Conservation (phyloP, 2,329 filamentous ascomycete species). For the Pestalotiopsis sp. region DNA sequence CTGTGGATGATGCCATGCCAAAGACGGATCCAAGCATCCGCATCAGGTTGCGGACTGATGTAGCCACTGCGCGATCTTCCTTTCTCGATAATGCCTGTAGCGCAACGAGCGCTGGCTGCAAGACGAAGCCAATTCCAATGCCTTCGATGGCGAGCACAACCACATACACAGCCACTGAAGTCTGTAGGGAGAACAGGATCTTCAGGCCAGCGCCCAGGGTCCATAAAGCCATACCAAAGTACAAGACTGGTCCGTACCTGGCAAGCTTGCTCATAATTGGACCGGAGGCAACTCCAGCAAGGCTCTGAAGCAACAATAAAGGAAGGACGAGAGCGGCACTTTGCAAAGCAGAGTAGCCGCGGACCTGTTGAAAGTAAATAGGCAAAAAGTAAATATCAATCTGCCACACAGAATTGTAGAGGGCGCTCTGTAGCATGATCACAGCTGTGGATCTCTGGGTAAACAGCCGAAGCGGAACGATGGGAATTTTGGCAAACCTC, state of each 20-base stretch:
- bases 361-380: slow-evolving; percentile 29
- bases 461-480: slow-evolving; percentile 24
- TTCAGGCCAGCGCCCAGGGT: slow-evolving; percentile 28
- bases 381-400: slow-evolving; percentile 40
- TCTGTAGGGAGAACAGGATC: slow-evolving; percentile 25
- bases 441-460: slow-evolving; percentile 17
- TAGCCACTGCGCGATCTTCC: slow-evolving; percentile 31
- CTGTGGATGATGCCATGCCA: slow-evolving; percentile 24
- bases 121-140: slow-evolving; percentile 28
- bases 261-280: slow-evolving; percentile 25
- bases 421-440: slow-evolving; percentile 32
- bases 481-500: slow-evolving; percentile 22
- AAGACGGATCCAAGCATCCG: slow-evolving; percentile 28
- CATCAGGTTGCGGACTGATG: slow-evolving; percentile 29
- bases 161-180: slow-evolving; percentile 21
- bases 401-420: slow-evolving; percentile 55
- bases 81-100: slow-evolving; percentile 26
- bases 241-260: slow-evolving; percentile 24
- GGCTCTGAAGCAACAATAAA: slow-evolving; percentile 25
- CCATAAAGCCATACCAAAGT: slow-evolving; percentile 26
- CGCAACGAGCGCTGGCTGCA: slow-evolving; percentile 31
- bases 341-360: slow-evolving; percentile 24
- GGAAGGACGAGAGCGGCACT: slow-evolving; percentile 29
- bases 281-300: slow-evolving; percentile 24
- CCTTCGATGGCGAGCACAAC: slow-evolving; percentile 29